Evolutionary conservation across 2,329 filamentous ascomycete species (phyloP), one percentile per base, ranked within the genome.

Genomic region (Epichloe amarillans): DNA sequence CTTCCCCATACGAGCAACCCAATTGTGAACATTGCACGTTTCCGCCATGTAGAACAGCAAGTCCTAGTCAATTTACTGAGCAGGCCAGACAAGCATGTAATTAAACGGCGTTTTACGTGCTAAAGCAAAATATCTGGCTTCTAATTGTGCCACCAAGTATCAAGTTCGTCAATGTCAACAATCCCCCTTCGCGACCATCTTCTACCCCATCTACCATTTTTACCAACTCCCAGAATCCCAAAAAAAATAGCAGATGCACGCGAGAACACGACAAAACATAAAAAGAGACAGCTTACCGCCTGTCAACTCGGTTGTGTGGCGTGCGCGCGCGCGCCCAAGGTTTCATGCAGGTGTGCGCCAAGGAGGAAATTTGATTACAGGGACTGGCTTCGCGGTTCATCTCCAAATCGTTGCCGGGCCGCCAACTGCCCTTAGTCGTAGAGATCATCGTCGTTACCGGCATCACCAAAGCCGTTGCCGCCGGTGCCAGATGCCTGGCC

Each of bases 391-490:
- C 44, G 51, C 35, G 21, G 21, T 47, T 15, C 38, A 55, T 58
- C 54, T 49, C 52, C 49, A 19, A 14, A 50, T n/a, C 53, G 55
- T 11, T 11, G 26, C 26, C 47, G 51, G 50, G 48, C 57, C 52
- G 50, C 50, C 52, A 44, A 50, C 53, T 53, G n/a, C 56, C 70
- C 79, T 90, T 90, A 96, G 73, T 95, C 88, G 70, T 97, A 97
- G 68, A 97, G 86, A 73, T 90, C 91, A 70, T 96, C 91, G 66
- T 97, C 91, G 68, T 95, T 90, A 62, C 88, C 91, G 59, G 82
- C 87, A 62, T 90, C 85, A 57, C 89, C 90, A 61, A 93, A 90
- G 47, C 80, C 69, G 72, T 77, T 75, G 58, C 77, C 71, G 55
- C 76, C 70, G 72, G 79, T 66, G 71, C 78, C 60, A 69, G 73